Percentiles rank a stretch among this genome's conserved stretches.
Conservation (phyloP, 495 filamentous ascomycete genomes). For the Talaromyces nanjingensis region DNA sequence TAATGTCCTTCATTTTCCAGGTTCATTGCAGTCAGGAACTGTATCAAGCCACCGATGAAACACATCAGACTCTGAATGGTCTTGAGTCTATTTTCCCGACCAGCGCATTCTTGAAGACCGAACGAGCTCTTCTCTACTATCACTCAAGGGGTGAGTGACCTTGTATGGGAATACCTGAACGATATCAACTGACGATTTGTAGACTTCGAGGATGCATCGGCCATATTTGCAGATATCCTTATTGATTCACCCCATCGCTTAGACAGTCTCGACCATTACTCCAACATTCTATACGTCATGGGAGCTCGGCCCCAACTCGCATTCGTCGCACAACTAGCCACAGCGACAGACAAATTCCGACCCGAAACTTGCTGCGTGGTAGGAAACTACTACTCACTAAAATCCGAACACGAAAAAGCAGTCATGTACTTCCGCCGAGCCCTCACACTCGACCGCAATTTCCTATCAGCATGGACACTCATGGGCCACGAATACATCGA, state of each 20-base stretch:
- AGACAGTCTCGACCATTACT: conserved; percentile 89
- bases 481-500: conserved; percentile 99
- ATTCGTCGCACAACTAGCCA: conserved; percentile 84
- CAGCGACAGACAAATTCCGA: conserved; percentile 86
- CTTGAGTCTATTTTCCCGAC: conserved; percentile 76
- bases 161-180: neutral
- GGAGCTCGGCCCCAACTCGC: conserved; percentile 78
- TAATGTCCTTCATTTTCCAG: conserved; percentile 90
- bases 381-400: conserved; percentile 92
- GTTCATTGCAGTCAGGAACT: conserved; percentile 84
- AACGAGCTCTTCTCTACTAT: conserved; percentile 80
- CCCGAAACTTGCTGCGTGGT: conserved; percentile 96
- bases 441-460: conserved; percentile 86
- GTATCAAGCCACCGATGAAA: conserved; percentile 68
- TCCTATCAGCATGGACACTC: conserved; percentile 91
- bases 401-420: conserved; percentile 94
- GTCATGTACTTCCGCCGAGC: conserved; percentile 97
- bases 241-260: conserved; percentile 77
- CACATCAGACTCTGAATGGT: conserved; percentile 64
- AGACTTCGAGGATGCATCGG: conserved; percentile 80
- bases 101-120: conserved; percentile 82
- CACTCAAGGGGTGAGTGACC: conserved; percentile 61
- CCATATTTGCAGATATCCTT: conserved; percentile 77
- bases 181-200: conserved; percentile 3
- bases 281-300: conserved; percentile 95